Base-by-base conservation (phyloP, 1,139 yeast genomes). In the Kluyveromyces sp. region DNA sequence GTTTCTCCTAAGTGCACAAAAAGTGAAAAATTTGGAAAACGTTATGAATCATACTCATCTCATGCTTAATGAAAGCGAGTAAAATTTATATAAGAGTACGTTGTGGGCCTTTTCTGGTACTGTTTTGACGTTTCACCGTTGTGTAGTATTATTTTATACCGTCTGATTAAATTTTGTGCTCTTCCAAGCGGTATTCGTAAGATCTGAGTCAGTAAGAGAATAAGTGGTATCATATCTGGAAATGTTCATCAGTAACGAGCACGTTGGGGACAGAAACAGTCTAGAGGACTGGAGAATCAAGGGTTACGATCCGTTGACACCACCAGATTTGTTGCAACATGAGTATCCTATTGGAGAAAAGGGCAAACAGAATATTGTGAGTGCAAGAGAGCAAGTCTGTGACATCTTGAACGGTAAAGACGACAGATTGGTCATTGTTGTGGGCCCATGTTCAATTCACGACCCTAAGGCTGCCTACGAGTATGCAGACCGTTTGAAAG, bases 391-490 rank as follows among this genome's bases (percentile, higher is more conserved):
- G 52, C 79, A 77, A 29, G 82, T 94, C 1, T 77, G 80, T 42
- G 75, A 77, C 39, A 78, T 87, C 46, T 66, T 87, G 47, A 74
- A 77, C 49, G 95, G 94, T 40, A 71, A 74, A 48, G 94, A 84
- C 56, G 96, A 87, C 66, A 74, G 95, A 56, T 67, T 85, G 51
- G 71, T 87, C 31, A 75, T 87, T 29, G 87, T 92, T 40, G 83
- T 92, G 51, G 98, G 98, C 1, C 98, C 98, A 48, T 92, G 98
- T 65, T 92, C 97, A 4, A 81, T 92, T 54, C 97, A 92, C 61
- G 98, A 92, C 64, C 92, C 96, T 25, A 74, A 71, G 43, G 95
- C 96, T 35, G 98, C 97, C 2, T 67, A 85, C 47, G 98, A 89
- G 49, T 92, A 92, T 69, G 86, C 92, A 55, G 71, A 72, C 34